Evolutionary conservation across 176 grass and related monocot species (phyloP), one percentile per base, ranked within the genome.

Genomic region (Oryza glumipatula): DNA sequence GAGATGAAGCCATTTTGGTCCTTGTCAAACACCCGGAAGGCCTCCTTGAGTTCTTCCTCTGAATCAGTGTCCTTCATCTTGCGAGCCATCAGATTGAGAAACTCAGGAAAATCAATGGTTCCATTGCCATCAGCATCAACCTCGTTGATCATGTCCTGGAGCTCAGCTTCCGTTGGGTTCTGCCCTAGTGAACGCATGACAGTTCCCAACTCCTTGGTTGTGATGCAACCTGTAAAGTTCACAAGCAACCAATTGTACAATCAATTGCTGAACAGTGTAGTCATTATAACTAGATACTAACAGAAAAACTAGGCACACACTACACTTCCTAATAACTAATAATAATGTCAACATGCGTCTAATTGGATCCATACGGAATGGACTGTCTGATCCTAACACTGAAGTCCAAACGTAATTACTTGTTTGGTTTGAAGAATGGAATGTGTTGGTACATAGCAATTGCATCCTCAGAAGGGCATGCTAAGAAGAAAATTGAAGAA

Each of bases 51-150:
- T 80, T 97, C 94, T 73, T 97, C 94, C 80, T 97, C 94, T 4
- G 94, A 97, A 26, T 97, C 94, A 0, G 94, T 94, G 86, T 97
- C 94, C 90, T 94, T 97, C 94, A 97, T 97, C 83, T 97, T 97
- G 77, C 94, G 94, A 65, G 94, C 94, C 94, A 97, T 97, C 78
- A 97, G 83, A 26, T 87, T 97, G 30, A 97, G 94, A 22, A 97
- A 97, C 69, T 97, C 94, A 24, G 94, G 90, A 11, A 97, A 97
- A 71, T 97, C 94, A 0, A 97, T 97, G 60, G 94, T 97, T 13
- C 94, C 94, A 1, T 94, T 97, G 72, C 94, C 94, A 82, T 97
- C 94, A 16, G 86, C 90, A 70, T 97, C 94, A 0, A 97, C 94
- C 74, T 97, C 94, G 12, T 97, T 97, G 83, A 97, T 94, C 94